Evolutionary conservation across 306 rosid genomes (phyloP).

Genomic region (Carpinus fangiana): DNA sequence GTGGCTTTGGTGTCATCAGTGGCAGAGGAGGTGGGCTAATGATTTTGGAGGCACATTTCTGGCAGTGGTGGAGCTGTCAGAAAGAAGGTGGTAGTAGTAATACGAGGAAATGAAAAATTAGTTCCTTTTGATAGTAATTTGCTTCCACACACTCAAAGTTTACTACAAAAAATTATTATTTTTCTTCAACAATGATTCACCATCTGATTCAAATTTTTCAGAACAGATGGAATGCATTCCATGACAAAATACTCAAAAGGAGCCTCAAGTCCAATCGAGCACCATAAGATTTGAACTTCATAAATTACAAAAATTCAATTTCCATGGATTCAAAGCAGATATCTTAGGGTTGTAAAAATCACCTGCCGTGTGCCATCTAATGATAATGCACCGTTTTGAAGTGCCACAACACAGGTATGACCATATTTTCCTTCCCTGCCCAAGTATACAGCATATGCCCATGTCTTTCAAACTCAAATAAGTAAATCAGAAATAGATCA

Average conservation of each 20-base stretch:
- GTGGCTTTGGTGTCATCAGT: neutral
- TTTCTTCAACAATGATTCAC: neutral
- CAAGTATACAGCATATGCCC: conserved; percentile 29
- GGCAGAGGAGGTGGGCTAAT: neutral
- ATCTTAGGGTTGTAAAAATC: neutral
- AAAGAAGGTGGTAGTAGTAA: neutral
- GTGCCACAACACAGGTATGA: conserved; percentile 85
- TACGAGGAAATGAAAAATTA: neutral
- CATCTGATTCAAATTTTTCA: neutral
- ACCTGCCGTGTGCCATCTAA: conserved; percentile 69
- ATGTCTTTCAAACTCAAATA: conserved; percentile 28
- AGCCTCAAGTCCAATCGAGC: conserved; percentile 9
- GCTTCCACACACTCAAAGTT: neutral
- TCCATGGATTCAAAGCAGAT: neutral
- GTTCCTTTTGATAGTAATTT: neutral
- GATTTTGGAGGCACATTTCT: neutral
- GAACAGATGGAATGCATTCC: neutral
- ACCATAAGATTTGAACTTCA: conserved; percentile 10
- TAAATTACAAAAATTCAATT: conserved; percentile 1
- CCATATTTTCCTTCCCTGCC: conserved; percentile 83
- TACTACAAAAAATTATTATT: neutral
- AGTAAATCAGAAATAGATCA: conserved; percentile 12
- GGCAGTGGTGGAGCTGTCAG: neutral
- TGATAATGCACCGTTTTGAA: conserved; percentile 82
- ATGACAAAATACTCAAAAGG: neutral